Percentiles rank a stretch among this genome's conserved stretches.
phyloP scores from a whole-genome alignment of 139 green algal genomes.

The Haematococcus lacustris region DNA sequence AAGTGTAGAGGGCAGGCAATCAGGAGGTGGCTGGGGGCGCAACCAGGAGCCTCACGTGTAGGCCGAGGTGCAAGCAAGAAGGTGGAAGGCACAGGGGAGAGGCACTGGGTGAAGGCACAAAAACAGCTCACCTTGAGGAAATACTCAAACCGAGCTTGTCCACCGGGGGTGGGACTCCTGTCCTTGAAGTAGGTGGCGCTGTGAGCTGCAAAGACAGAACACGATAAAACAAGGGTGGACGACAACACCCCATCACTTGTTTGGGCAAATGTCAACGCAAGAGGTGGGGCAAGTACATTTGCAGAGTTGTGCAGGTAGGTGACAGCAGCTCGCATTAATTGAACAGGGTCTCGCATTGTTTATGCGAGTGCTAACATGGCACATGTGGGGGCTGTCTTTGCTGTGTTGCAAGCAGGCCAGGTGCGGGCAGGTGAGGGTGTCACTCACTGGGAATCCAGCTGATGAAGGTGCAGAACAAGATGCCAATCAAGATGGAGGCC shows the following conservation, averaged over 20 bases:
- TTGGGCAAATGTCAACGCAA: neutral
- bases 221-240: neutral
- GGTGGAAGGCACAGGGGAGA: too few relatives aligned
- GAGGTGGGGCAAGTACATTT: neutral
- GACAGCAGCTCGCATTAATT: neutral
- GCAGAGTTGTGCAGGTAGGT: neutral
- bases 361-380: neutral
- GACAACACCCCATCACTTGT: neutral
- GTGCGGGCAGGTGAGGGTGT: neutral
- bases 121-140: conserved; percentile 41
- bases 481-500: conserved; percentile 64
- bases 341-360: neutral
- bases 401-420: neutral
- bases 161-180: conserved; percentile 32
- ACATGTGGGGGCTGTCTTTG: neutral
- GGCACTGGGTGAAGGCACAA: neutral
- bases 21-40: neutral
- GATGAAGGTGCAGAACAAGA: conserved; percentile 77
- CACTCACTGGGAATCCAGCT: conserved; percentile 81
- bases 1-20: conserved; percentile 45
- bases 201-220: too few relatives aligned
- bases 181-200: conserved; percentile 50
- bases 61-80: neutral
- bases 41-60: neutral
- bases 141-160: conserved; percentile 40